Evolutionary conservation across 179 eudicot genomes (phyloP).

Genomic region (Beta macrorhiza): DNA sequence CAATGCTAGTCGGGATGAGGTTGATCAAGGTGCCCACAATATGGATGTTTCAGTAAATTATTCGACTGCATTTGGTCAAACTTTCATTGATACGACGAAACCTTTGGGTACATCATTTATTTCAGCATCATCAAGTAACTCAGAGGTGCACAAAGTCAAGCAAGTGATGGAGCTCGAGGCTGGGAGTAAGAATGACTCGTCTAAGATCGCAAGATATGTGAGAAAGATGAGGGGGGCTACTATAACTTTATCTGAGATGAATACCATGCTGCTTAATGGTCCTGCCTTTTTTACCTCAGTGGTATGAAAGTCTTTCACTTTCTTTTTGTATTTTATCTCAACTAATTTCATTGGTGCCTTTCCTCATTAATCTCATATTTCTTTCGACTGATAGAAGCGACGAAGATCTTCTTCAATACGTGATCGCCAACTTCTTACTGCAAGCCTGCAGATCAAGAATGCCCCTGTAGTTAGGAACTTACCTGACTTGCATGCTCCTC

Average conservation of each 20-base stretch:
- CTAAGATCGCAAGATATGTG: conserved; percentile 27
- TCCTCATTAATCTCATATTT: conserved; percentile 7
- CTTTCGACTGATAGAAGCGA: conserved; percentile 38
- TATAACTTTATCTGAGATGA: conserved; percentile 51
- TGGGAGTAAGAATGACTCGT: conserved; percentile 27
- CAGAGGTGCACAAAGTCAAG: background rate
- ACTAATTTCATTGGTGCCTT: background rate
- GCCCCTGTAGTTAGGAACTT: conserved; percentile 38
- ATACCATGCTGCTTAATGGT: conserved; percentile 35
- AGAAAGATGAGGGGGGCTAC: conserved; percentile 37
- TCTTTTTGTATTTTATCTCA: background rate
- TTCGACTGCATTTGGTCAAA: background rate
- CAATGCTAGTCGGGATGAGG: background rate
- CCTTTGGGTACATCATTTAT: background rate
- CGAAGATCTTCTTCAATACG: conserved; percentile 33
- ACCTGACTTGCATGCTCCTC: conserved; percentile 44
- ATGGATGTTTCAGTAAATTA: conserved; percentile 8
- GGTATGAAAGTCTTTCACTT: conserved; percentile 36
- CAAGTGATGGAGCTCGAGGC: conserved; percentile 21
- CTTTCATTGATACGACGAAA: background rate
- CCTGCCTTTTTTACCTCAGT: conserved; percentile 24
- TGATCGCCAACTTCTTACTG: conserved; percentile 49
- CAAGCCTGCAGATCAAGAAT: conserved; percentile 46
- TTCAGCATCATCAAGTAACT: background rate
- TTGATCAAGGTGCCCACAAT: background rate